phyloP scores from a whole-genome alignment of 2,329 filamentous ascomycete genomes.

The Epichloe amarillans region DNA sequence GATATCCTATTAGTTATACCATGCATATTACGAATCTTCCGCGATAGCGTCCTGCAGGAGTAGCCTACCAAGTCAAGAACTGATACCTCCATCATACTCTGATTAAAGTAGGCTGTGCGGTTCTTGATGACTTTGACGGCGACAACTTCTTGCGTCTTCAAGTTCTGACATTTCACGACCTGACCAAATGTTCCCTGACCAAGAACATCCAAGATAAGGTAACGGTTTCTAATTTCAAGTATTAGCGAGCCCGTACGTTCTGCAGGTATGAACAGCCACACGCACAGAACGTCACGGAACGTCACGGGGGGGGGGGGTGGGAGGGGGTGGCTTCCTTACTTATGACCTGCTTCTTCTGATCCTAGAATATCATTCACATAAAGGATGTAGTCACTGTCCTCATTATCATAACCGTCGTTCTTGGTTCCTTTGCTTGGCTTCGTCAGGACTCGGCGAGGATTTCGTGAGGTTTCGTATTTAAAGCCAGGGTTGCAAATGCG shows the following conservation, averaged over 20 bases:
- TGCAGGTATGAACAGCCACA: neutral
- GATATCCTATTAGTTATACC: conserved; percentile 12
- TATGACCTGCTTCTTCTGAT: conserved; percentile 95
- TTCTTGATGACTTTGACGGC: conserved; percentile 99
- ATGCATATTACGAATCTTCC: neutral
- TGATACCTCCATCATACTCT: conserved; percentile 99
- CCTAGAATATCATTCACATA: conserved; percentile 98
- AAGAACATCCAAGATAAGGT: conserved; percentile 90
- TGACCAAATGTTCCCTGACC: conserved; percentile 97
- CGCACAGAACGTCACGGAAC: neutral
- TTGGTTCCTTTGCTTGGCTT: conserved; percentile 98
- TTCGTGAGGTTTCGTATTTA: conserved; percentile 97
- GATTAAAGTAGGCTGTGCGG: conserved; percentile 96
- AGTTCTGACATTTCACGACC: conserved; percentile 96
- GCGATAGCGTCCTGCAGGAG: neutral
- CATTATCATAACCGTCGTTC: conserved; percentile 98
- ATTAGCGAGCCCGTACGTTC: neutral
- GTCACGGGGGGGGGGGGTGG: no score
- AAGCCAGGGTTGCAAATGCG: conserved; percentile 96
- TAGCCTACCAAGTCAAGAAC: conserved; percentile 74
- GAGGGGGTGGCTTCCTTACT: conserved; percentile 41
- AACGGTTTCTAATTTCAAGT: conserved; percentile 56
- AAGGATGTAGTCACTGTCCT: conserved; percentile 97
- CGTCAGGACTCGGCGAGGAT: conserved; percentile 86
- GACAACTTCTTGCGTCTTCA: conserved; percentile 96